Base-by-base conservation (phyloP, 345 rosid genomes). In the Salix dunnii region DNA sequence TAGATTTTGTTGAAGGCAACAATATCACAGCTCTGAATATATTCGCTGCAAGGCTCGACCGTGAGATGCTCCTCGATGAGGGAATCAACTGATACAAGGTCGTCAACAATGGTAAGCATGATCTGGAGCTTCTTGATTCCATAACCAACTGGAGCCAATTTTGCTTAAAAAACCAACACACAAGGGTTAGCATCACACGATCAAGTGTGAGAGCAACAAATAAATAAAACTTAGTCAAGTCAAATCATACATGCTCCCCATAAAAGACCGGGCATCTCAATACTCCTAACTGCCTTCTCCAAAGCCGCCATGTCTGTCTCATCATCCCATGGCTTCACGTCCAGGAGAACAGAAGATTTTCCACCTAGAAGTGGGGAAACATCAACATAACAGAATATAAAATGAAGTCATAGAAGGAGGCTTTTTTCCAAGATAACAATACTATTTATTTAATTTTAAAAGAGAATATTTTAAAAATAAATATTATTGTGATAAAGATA, bases 301-400 rank as follows among this genome's bases (percentile, higher is more conserved):
- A 95, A 81, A 80, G 91, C 91, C 90, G 89, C 92, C 99, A 95
- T 91, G 91, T 95, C 99, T 7, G 97, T 95, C 85, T 95, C 99
- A 72, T 95, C 99, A 80, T 95, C 99, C 97, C 97, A 95, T 67
- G 99, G 97, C 76, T 95, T 93, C 40, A 95, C 88, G 72, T 93
- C 99, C 94, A 95, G 17, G 30, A 95, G 96, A 40, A 95, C 87
- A 3, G 97, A 95, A 20, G 99, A 93, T 78, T 95, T 91, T 35
- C 99, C 99, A 84, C 97, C 99, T 93, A 5, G 43, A 73, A 43
- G 38, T 23, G 71, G 23, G 30, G 18, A 76, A 55, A 51, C 36
- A 68, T 35, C 30, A 38, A 40, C 4, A 70, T 20, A 23, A 2
- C 60, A 70, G 49, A 60, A 33, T 13, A 72, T 58, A 21, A 8